Conservation (phyloP, 2,329 filamentous ascomycete species). For the Xylogone sp. region DNA sequence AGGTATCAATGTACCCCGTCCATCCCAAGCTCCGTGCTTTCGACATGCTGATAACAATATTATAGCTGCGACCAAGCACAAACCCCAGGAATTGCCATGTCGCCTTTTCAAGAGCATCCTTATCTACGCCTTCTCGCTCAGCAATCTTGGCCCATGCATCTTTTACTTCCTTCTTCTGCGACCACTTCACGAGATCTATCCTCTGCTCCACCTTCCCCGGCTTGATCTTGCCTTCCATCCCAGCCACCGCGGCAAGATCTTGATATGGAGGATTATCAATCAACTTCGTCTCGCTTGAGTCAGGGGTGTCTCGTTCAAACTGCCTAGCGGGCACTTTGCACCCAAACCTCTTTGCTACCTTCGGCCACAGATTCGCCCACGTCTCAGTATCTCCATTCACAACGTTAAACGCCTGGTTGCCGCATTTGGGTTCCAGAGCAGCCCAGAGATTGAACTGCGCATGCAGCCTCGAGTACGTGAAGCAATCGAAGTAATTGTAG, state of each 20-base stretch:
- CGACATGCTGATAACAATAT: conserved; percentile 36
- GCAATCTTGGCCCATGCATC: conserved; percentile 1
- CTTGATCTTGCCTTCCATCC: conserved; percentile 18
- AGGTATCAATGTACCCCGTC: conserved; percentile 36
- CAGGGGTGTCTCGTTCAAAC: background rate
- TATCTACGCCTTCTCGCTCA: conserved; percentile 9
- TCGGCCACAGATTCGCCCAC: conserved; percentile 36
- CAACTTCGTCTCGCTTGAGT: conserved; percentile 10
- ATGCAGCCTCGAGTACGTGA: conserved; percentile 30
- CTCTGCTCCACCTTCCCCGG: conserved; percentile 27
- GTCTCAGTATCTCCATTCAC: conserved; percentile 34
- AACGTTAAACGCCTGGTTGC: conserved; percentile 37
- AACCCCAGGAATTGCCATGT: conserved; percentile 41
- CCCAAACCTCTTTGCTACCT: conserved; percentile 28
- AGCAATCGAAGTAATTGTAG: conserved; percentile 31
- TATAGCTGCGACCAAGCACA: conserved; percentile 36
- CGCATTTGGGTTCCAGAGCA: conserved; percentile 22
- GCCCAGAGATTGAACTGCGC: conserved; percentile 35
- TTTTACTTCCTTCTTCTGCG: background rate
- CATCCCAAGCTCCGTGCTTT: conserved; percentile 43
- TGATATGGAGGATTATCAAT: conserved; percentile 16
- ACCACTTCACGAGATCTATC: background rate
- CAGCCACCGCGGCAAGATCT: conserved; percentile 17
- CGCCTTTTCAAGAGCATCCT: conserved; percentile 5
- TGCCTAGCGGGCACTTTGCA: background rate